phyloP scores from a whole-genome alignment of 306 rosid genomes.

The Cucurbita moschata region DNA sequence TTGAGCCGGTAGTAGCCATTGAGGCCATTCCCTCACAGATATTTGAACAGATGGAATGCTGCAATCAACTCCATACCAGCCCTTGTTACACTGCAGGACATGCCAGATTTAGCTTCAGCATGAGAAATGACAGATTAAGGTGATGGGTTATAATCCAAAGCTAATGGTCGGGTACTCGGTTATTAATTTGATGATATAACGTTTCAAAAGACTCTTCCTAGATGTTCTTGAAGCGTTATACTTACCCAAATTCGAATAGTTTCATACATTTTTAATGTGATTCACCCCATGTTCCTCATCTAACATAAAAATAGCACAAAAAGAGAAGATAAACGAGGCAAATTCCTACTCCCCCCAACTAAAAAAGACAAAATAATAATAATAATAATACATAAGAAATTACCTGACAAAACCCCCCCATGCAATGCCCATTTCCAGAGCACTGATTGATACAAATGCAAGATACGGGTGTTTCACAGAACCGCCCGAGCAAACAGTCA shows the following conservation, averaged over 20 bases:
- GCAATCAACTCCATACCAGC: constrained; percentile 97
- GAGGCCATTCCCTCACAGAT: constrained; percentile 76
- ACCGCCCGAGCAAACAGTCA: constrained; percentile 57
- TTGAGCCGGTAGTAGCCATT: constrained; percentile 81
- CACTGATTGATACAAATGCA: constrained; percentile 85
- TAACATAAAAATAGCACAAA: background rate
- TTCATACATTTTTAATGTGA: background rate
- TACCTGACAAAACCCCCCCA: constrained; percentile 91
- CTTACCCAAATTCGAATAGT: background rate
- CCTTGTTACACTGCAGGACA: constrained; percentile 65
- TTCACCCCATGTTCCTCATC: background rate
- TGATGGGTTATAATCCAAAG: background rate
- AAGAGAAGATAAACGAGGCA: background rate
- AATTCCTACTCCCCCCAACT: background rate
- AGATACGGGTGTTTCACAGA: constrained; percentile 69
- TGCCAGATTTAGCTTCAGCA: background rate
- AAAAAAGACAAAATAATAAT: background rate
- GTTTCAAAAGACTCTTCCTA: background rate
- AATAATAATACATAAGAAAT: background rate
- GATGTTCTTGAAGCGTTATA: background rate
- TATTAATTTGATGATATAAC: background rate
- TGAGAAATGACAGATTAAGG: background rate
- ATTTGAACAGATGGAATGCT: constrained; percentile 64
- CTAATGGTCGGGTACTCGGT: background rate
- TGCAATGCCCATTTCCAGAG: constrained; percentile 73